Evolutionary conservation across 768 basidiomycete genomes (phyloP), one percentile per base, ranked within the genome.

Genomic region (Suillus subluteus): DNA sequence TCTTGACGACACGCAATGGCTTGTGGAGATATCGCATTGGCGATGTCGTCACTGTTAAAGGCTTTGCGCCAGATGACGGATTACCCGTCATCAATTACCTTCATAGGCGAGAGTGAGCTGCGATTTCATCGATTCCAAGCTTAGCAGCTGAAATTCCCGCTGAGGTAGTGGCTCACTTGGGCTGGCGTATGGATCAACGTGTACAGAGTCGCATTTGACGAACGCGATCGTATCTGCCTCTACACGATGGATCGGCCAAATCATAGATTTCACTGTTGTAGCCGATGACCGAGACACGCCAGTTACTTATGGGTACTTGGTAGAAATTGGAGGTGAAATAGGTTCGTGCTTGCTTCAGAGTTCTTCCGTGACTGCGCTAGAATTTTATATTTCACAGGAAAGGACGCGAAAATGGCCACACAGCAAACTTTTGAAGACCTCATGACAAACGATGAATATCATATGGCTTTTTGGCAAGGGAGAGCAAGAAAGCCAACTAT

Each of bases 1-100:
- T 67, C 30, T 30, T 67, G 44, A 67, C 68, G 9, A 67, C 66
- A 0, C 62, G 41, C 32, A 59, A 68, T 56, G 65, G 67, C 32
- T 37, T 66, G 9, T 68, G 65, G 67, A 50, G 67, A 32, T 69
- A 69, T 6, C 40, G 59, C 16, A 15, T 67, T 16, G 68, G 62
- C 6, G 68, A 69, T 15, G 58, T 69, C 1, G 16, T 69, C 15
- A 46, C 44, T 5, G 41, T 69, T 7, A 46, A 50, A 18, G 66
- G 66, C 11, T 69, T 69, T 35, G 66, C 63, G 18, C 68, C 66
- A 12, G 44, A 43, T 16, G 58, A 69, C 16, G 68, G 68, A 26
- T 23, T 58, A 18, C 68, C 68, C 12, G 52, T 69, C 56, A 15
- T 67, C 7, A 52, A 56, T 21, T 67, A 66, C 21, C 26, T 37